phyloP scores from a whole-genome alignment of 768 basidiomycete species.

The Suillus subaureus region DNA sequence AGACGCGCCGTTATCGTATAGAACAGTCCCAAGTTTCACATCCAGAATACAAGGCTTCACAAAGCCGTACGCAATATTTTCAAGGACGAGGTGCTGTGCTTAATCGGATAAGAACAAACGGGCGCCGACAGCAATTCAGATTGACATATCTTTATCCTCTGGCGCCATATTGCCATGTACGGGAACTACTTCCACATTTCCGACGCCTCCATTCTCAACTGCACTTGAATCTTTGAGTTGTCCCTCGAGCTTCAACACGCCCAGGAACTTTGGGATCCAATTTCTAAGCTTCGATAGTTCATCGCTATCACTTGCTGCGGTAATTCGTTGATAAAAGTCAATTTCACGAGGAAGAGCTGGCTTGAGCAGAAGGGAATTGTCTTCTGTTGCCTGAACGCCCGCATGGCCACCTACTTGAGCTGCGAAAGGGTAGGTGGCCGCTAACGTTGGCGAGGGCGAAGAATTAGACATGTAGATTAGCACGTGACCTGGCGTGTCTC shows the following conservation, averaged over 20 bases:
- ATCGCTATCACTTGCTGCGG: slow-evolving; percentile 34
- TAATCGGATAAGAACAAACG: slow-evolving; percentile 1
- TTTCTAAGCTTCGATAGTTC: slow-evolving; percentile 44
- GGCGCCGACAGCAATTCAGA: neutral
- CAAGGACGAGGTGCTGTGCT: slow-evolving; percentile 76
- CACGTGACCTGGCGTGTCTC: slow-evolving; percentile 5
- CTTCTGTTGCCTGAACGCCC: slow-evolving; percentile 69
- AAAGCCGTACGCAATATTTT: slow-evolving; percentile 80
- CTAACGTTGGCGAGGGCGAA: slow-evolving; percentile 18
- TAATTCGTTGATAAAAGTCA: slow-evolving; percentile 67
- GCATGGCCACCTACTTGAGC: slow-evolving; percentile 84
- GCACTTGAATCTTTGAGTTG: slow-evolving; percentile 28
- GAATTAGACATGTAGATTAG: neutral
- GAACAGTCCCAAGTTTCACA: slow-evolving; percentile 87
- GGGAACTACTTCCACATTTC: slow-evolving; percentile 11
- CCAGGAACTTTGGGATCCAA: slow-evolving; percentile 78
- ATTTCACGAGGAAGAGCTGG: slow-evolving; percentile 65
- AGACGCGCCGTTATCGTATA: slow-evolving; percentile 71
- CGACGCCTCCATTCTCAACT: slow-evolving; percentile 11
- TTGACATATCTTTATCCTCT: slow-evolving; percentile 48
- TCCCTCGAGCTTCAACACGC: slow-evolving; percentile 77
- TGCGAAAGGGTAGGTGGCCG: slow-evolving; percentile 38
- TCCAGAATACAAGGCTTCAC: slow-evolving; percentile 85
- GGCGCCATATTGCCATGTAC: slow-evolving; percentile 23
- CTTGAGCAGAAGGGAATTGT: slow-evolving; percentile 83